Conservation (phyloP, 1,139 yeast species). For the Pichia sp. region DNA sequence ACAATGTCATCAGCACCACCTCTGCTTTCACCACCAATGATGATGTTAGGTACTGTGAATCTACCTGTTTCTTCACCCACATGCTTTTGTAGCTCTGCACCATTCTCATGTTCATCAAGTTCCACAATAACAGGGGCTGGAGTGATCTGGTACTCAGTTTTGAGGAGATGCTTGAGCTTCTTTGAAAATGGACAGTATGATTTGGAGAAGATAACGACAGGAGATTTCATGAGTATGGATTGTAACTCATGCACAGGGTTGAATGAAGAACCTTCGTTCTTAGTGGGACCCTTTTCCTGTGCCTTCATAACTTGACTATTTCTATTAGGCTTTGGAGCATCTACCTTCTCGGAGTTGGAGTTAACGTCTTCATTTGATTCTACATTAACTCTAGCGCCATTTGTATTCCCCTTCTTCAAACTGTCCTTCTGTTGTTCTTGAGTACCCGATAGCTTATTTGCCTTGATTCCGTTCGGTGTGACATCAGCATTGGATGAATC, state of each 20-base stretch:
- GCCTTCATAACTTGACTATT: slow-evolving; percentile 8
- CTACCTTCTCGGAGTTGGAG: too few species aligned
- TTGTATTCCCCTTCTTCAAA: not conserved
- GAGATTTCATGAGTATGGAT: slow-evolving; percentile 43
- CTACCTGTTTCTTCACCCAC: slow-evolving; percentile 53
- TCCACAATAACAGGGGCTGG: slow-evolving; percentile 76
- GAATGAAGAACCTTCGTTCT: slow-evolving; percentile 9
- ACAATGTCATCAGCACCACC: slow-evolving; percentile 81
- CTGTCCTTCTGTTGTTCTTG: not conserved
- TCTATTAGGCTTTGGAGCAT: too few species aligned
- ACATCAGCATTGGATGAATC: too few species aligned
- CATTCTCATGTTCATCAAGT: slow-evolving; percentile 70
- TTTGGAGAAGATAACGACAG: slow-evolving; percentile 68
- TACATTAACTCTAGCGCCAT: not conserved
- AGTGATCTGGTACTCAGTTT: slow-evolving; percentile 55
- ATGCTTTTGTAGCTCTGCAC: slow-evolving; percentile 53
- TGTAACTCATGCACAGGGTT: slow-evolving; percentile 8
- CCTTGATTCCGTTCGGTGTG: not conserved
- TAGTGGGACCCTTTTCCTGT: slow-evolving; percentile 8
- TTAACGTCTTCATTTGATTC: too few species aligned
- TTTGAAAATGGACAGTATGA: slow-evolving; percentile 71
- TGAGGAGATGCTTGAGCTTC: slow-evolving; percentile 58
- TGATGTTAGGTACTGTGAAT: slow-evolving; percentile 64
- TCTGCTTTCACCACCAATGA: slow-evolving; percentile 54
- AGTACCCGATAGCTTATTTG: not conserved